Evolutionary conservation across 2,329 filamentous ascomycete genomes (phyloP).

Genomic region (Fusarium decemcellulare): DNA sequence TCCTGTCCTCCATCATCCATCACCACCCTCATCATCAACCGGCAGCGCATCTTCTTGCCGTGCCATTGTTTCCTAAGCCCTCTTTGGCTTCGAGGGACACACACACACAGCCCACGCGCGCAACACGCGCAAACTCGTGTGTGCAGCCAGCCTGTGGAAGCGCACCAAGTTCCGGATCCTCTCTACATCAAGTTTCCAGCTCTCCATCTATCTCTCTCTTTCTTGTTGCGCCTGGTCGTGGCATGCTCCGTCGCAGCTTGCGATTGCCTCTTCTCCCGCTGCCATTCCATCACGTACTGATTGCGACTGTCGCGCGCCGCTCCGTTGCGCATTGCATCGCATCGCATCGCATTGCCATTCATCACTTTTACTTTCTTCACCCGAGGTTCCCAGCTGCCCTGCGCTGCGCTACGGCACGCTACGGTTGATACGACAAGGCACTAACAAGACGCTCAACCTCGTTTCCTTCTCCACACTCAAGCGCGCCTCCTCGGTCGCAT

Average conservation of each 20-base stretch:
- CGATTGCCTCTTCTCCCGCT: constrained; percentile 4
- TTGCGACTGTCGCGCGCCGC: constrained; percentile 10
- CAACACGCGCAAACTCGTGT: constrained; percentile 19
- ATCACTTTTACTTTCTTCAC: constrained; percentile 10
- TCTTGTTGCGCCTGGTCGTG: constrained; percentile 16
- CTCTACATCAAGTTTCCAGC: too few relatives aligned
- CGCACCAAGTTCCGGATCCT: constrained; percentile 24
- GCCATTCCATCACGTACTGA: constrained; percentile 16
- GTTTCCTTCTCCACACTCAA: constrained; percentile 46
- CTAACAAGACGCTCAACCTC: constrained; percentile 40
- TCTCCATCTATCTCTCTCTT: background rate
- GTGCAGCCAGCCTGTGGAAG: constrained; percentile 13
- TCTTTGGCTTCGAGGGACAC: constrained; percentile 15
- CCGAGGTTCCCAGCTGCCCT: constrained; percentile 14
- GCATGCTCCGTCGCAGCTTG: constrained; percentile 18
- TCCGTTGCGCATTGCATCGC: constrained; percentile 21
- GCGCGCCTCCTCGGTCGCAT: constrained; percentile 45
- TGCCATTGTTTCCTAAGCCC: constrained; percentile 9
- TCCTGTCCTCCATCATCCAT: constrained; percentile 12
- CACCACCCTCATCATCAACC: constrained; percentile 19
- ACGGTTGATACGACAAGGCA: constrained; percentile 27
- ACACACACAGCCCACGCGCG: constrained; percentile 21
- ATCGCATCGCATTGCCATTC: constrained; percentile 8
- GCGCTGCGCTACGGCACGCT: constrained; percentile 11
- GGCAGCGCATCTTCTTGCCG: constrained; percentile 3